Percentiles rank a stretch among this genome's conserved stretches.
Conservation (phyloP, 148 eudicot species). For the Limonium bicolor region DNA sequence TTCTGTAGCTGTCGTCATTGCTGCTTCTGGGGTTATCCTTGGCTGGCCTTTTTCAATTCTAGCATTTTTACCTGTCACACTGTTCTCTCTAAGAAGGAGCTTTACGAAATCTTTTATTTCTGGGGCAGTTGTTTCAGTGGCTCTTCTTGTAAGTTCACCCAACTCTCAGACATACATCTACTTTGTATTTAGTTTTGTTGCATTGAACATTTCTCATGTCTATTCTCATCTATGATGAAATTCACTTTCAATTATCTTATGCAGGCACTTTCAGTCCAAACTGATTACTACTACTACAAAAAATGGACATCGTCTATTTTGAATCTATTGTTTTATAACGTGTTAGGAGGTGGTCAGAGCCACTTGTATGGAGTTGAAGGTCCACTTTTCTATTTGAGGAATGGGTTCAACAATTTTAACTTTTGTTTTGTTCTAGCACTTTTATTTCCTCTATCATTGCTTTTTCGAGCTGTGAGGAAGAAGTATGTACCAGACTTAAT, state of each 20-base stretch:
- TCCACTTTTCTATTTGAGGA: conserved; percentile 60
- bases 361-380: conserved; percentile 95
- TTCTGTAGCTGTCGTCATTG: conserved; percentile 62
- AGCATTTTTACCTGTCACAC: conserved; percentile 82
- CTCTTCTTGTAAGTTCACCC: conserved; percentile 41
- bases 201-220: not conserved
- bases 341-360: conserved; percentile 95
- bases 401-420: conserved; percentile 94
- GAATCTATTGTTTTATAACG: conserved; percentile 77
- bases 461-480: conserved; percentile 34
- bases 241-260: conserved; percentile 5
- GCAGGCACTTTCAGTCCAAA: conserved; percentile 65
- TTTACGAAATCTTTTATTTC: conserved; percentile 56
- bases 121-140: conserved; percentile 46
- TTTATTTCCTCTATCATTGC: conserved; percentile 54
- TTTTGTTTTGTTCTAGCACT: conserved; percentile 76
- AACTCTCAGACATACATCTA: conserved; percentile 1
- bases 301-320: conserved; percentile 92
- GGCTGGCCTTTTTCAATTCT: conserved; percentile 97
- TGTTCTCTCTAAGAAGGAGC: conserved; percentile 51
- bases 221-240: no score
- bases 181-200: no score
- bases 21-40: conserved; percentile 75
- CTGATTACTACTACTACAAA: conserved; percentile 59
- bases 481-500: conserved; percentile 74